These are phyloP conservation scores for Fusarium falciforme DNA, from an alignment of 2,329 filamentous ascomycete genomes.

Conservation along the genomic window DNA sequence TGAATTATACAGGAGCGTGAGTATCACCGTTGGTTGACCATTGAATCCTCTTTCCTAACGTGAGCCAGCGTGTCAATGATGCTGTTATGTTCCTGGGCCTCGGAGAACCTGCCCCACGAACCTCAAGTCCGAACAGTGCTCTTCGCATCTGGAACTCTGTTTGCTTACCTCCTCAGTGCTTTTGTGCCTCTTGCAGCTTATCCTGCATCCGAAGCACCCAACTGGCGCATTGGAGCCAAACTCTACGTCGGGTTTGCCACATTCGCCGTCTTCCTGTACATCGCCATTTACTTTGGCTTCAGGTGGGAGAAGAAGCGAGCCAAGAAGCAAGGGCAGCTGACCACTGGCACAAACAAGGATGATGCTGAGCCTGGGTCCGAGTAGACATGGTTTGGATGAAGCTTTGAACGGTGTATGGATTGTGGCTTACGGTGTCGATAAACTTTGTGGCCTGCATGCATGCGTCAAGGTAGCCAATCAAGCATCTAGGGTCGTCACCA, in stretches of 20 bases:
- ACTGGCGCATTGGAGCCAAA: constrained; percentile 17
- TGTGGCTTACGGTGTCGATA: neutral
- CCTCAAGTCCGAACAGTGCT: constrained; percentile 15
- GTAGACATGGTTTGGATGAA: neutral
- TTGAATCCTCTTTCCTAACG: neutral
- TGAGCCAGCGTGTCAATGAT: constrained; percentile 1
- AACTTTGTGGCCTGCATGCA: neutral
- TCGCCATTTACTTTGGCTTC: constrained; percentile 17
- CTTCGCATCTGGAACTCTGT: constrained; percentile 9
- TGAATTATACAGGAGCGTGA: constrained; percentile 22
- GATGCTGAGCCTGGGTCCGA: neutral
- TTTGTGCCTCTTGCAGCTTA: constrained; percentile 13
- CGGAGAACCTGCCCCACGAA: constrained; percentile 6
- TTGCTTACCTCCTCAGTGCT: constrained; percentile 5
- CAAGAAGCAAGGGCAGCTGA: neutral
- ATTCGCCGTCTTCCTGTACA: constrained; percentile 5
- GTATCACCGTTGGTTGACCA: neutral
- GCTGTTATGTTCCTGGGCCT: constrained; percentile 17
- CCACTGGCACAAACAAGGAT: neutral
- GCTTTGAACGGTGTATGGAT: neutral
- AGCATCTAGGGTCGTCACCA: neutral
- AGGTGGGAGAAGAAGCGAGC: constrained; percentile 5
- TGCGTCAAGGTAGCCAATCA: neutral
- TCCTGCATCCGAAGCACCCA: constrained; percentile 5
- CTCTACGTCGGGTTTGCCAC: constrained; percentile 10